These are phyloP conservation scores for Coemansia sp. DNA, from an alignment of 192 early-diverging fungal species.

Conservation along the genomic window DNA sequence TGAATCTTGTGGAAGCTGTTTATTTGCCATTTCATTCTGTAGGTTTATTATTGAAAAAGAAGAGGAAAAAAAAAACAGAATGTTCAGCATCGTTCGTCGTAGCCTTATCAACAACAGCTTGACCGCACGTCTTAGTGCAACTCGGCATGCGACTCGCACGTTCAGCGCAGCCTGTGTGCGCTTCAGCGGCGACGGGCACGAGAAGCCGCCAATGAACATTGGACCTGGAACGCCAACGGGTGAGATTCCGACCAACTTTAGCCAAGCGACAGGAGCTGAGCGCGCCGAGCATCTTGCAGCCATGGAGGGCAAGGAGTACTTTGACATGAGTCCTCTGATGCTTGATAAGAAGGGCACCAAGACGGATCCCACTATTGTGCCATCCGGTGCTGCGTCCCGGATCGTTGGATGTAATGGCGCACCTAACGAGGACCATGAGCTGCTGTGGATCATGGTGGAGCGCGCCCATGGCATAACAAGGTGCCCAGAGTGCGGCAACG, in stretches of 20 bases:
- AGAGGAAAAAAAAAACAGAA: not conserved
- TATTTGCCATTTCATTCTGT: too few relatives aligned
- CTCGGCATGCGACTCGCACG: slow-evolving; percentile 4
- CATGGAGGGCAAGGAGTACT: slow-evolving; percentile 87
- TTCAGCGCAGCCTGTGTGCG: slow-evolving; percentile 34
- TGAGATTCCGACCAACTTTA: slow-evolving; percentile 77
- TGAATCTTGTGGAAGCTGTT: too few relatives aligned
- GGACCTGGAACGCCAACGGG: slow-evolving; percentile 75
- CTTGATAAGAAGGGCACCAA: slow-evolving; percentile 77
- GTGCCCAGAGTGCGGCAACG: slow-evolving; percentile 93
- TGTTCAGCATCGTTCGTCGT: slow-evolving; percentile 45
- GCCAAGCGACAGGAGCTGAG: slow-evolving; percentile 89
- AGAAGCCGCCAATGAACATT: slow-evolving; percentile 28
- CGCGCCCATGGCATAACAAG: slow-evolving; percentile 78
- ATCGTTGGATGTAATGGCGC: slow-evolving; percentile 94
- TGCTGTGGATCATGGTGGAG: slow-evolving; percentile 88
- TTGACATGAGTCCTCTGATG: slow-evolving; percentile 80
- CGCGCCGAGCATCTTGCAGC: slow-evolving; percentile 85
- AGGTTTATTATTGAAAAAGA: too few relatives aligned
- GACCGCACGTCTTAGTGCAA: not conserved
- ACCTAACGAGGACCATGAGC: slow-evolving; percentile 91
- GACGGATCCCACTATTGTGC: slow-evolving; percentile 84
- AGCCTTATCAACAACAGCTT: slow-evolving; percentile 25
- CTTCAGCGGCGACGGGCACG: slow-evolving; percentile 29
- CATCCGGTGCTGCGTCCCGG: slow-evolving; percentile 76